Evolutionary conservation across 768 basidiomycete genomes (phyloP), one percentile per base, ranked within the genome.

Genomic region (button mushroom (Agaricus bisporus)): DNA sequence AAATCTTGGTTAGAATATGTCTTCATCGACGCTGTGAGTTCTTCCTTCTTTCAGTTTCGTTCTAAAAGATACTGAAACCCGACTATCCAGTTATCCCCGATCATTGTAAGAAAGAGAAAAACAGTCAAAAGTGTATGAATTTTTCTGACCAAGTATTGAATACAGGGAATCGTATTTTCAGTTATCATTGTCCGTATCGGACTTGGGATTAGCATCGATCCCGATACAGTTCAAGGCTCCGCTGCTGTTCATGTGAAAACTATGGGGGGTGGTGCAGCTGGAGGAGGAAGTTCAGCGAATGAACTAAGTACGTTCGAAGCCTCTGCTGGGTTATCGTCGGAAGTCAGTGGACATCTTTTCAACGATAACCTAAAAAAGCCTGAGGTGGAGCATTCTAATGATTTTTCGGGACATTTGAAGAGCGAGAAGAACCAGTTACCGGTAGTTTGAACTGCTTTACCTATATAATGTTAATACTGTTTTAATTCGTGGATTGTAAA

Each of bases 141-240:
- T 17, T n/a, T 10, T 1, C 46, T 44, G 11, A 38, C 22, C 15
- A 32, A 45, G 11, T 45, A 8, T 5, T 22, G 25, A 45, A 28
- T 25, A 49, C 61, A 63, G 71, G 47, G 63, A 68, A 54, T 54
- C 37, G 71, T 71, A 0, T 74, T 74, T 59, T 70, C 70, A 17
- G 60, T 74, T 56, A 67, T 74, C 58, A 74, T 72, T 49, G 68
- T 73, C 42, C 70, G 71, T 25, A 65, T 73, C 39, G 73, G 68
- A 3, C 58, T 71, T 25, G 71, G 71, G 35, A 60, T 72, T n/a
- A 61, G 68, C 28, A 54, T 43, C 8, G 53, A 54, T 36, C 53
- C 53, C 9, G 53, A 54, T 12, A 54, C 53, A 5, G 32, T 54
- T 22, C 53, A 43, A 36, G 38, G 46, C 3, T 48, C 51, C 2